Evolutionary conservation across 106 monocot genomes (phyloP).

Genomic region (Dactylorhiza incarnata): DNA sequence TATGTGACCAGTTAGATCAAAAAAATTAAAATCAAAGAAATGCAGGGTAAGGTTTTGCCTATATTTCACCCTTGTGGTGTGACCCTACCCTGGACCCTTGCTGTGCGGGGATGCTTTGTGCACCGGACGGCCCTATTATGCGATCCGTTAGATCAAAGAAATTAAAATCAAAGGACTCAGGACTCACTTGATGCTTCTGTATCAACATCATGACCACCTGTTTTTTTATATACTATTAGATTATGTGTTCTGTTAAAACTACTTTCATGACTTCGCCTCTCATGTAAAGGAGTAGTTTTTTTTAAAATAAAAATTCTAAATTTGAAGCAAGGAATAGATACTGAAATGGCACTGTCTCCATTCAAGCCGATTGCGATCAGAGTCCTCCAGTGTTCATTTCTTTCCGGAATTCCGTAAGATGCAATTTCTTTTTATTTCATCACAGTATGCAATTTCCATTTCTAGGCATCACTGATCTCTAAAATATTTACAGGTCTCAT

Average conservation of each 20-base stretch:
- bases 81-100: too few relatives aligned
- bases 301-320: constrained; percentile 1
- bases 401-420: constrained; percentile 72
- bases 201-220: too few relatives aligned
- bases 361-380: constrained; percentile 52
- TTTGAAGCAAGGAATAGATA: constrained; percentile 62
- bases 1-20: too few relatives aligned
- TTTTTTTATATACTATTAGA: too few relatives aligned
- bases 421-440: neutral
- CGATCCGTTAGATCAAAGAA: too few relatives aligned
- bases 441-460: neutral
- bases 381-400: constrained; percentile 89
- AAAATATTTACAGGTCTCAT: constrained; percentile 22
- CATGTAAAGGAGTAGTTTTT: neutral
- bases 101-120: too few relatives aligned
- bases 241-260: neutral
- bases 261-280: neutral
- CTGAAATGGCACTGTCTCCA: constrained; percentile 57
- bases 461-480: neutral
- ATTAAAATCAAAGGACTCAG: too few relatives aligned
- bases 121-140: too few relatives aligned
- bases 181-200: too few relatives aligned
- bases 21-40: too few relatives aligned
- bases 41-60: too few relatives aligned
- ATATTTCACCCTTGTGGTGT: too few relatives aligned